Evolutionary conservation across 1,139 yeast genomes (phyloP).

Genomic region (Hansenula lynferdii): DNA sequence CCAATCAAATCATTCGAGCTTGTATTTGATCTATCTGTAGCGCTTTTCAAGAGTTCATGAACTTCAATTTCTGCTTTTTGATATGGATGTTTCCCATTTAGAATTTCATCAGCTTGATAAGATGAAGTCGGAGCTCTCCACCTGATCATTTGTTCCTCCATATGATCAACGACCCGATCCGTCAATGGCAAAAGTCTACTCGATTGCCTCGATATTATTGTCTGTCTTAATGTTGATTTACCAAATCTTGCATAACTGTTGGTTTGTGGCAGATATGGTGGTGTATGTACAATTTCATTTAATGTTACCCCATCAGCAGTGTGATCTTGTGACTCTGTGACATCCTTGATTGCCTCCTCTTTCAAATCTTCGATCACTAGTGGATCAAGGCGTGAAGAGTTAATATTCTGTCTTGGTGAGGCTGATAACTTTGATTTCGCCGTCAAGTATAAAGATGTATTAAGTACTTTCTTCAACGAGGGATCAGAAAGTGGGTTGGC

Average conservation of each 20-base stretch:
- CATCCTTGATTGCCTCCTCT: too few relatives aligned
- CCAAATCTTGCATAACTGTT: constrained; percentile 6
- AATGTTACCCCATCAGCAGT: not conserved
- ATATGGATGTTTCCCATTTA: constrained; percentile 40
- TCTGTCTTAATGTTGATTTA: constrained; percentile 22
- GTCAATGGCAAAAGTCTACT: constrained; percentile 21
- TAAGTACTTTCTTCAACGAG: too few relatives aligned
- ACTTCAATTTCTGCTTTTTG: constrained; percentile 21
- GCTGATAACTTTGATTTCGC: too few relatives aligned
- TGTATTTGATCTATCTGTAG: not conserved
- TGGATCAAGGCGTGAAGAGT: too few relatives aligned
- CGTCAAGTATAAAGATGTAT: too few relatives aligned
- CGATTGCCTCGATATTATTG: constrained; percentile 26
- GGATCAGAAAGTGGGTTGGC: too few relatives aligned
- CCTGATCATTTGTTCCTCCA: constrained; percentile 48
- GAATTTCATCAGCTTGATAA: constrained; percentile 30
- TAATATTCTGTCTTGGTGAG: too few relatives aligned
- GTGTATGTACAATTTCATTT: constrained; percentile 5
- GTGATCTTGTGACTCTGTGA: too few relatives aligned
- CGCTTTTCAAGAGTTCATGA: constrained; percentile 5
- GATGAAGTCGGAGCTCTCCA: constrained; percentile 50
- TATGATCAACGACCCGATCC: constrained; percentile 34
- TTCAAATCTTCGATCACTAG: too few relatives aligned
- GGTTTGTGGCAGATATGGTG: constrained; percentile 9
- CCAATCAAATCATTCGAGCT: not conserved